Evolutionary conservation across 2,329 filamentous ascomycete genomes (phyloP), one percentile per base, ranked within the genome.

Genomic region (Monosporascus sp.): DNA sequence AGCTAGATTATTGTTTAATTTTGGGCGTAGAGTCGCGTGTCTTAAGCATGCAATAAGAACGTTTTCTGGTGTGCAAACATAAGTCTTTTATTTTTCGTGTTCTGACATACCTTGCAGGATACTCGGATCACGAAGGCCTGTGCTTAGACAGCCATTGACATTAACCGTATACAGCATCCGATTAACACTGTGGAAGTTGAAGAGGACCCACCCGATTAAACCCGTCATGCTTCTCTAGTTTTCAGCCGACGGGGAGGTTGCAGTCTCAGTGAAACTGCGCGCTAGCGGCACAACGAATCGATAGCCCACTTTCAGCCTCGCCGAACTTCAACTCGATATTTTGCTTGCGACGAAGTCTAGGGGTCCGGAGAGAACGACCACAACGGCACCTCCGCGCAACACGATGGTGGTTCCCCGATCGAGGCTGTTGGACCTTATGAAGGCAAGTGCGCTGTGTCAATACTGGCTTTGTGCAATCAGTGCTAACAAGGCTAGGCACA

Each of bases 381-480:
- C 54, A 54, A 53, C 52, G 46, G 50, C 49, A 45, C 24, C 46
- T 20, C 52, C 52, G 56, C 51, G 71, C 68, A 68, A 64, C 69
- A 82, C 76, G 64, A 85, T 86, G 79, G 79, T 80, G 69, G 80
- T 86, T 60, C 76, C 83, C 69, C 82, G 82, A 55, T 76, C 82
- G 56, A 77, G 84, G 67, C 61, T 87, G 59, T 67, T 87, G 60
- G 88, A 91, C 68, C 81, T 96, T 59, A 83, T 93, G 78, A 91
- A 91, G 86, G 91, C 90, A 73, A 46, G 62, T 38, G 1, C 38
- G 24, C 24, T 19, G 26, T 14, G 3, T n/a, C 9, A 27, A 9
- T 38, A 56, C 34, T 61, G 41, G 19, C n/a, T 41, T 41, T 19
- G 16, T 17, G 9, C 55, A 59, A 41, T 57, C 38, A 16, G 51